phyloP scores from a whole-genome alignment of 495 filamentous ascomycete species.

The Delitschia confertaspora region DNA sequence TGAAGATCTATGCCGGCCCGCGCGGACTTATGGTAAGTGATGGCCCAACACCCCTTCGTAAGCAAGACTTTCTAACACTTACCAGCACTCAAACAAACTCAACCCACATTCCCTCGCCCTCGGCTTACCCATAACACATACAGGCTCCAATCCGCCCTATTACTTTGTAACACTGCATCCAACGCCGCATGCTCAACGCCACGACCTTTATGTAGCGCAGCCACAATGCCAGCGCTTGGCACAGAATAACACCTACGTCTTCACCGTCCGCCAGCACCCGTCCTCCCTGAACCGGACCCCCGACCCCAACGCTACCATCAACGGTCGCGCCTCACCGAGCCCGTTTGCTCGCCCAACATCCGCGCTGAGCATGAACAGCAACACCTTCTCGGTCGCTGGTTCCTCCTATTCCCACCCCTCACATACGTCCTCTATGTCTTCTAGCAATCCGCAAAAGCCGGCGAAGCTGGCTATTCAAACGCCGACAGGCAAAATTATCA shows the following conservation, averaged over 20 bases:
- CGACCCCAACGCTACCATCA: slow-evolving; percentile 33
- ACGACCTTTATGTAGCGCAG: slow-evolving; percentile 93
- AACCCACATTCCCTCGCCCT: slow-evolving; percentile 88
- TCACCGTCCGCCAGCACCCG: slow-evolving; percentile 87
- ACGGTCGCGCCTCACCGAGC: slow-evolving; percentile 52
- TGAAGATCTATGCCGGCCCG: slow-evolving; percentile 91
- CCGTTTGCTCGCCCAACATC: slow-evolving; percentile 66
- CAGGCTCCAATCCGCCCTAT: slow-evolving; percentile 84
- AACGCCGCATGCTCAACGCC: slow-evolving; percentile 89
- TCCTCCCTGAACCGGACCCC: slow-evolving; percentile 49
- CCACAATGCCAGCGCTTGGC: slow-evolving; percentile 82
- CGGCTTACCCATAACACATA: slow-evolving; percentile 82
- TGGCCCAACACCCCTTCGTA: not conserved
- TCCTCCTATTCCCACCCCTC: slow-evolving; percentile 42
- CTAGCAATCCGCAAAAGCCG: slow-evolving; percentile 51
- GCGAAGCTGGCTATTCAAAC: slow-evolving; percentile 94
- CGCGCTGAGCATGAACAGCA: slow-evolving; percentile 71
- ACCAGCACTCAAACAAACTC: slow-evolving; percentile 74
- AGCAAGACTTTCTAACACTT: slow-evolving; percentile 9
- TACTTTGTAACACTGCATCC: slow-evolving; percentile 90
- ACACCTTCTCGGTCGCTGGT: slow-evolving; percentile 52
- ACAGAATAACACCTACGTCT: slow-evolving; percentile 95
- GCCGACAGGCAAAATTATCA: slow-evolving; percentile 87
- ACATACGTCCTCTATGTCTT: slow-evolving; percentile 6
- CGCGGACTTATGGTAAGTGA: slow-evolving; percentile 67